Base-by-base conservation (phyloP, 2,329 filamentous ascomycete genomes). In the Penicillium paneum region DNA sequence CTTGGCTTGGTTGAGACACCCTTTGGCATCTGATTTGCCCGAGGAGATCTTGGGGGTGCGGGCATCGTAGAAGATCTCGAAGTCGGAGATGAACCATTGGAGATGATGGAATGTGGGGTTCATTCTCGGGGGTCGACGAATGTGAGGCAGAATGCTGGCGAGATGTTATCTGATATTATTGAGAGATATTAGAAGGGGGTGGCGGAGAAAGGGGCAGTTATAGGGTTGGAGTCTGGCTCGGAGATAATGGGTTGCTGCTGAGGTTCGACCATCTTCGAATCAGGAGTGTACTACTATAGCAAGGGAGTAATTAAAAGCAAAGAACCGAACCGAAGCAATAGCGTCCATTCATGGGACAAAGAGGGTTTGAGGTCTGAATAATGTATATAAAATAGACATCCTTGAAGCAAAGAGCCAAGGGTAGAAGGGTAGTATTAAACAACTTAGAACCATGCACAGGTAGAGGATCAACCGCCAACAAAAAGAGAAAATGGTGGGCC, bases 341-440 rank as follows among this genome's bases (percentile, higher is more conserved):
- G 8, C n/a, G 8, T 49, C 13, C 35, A n/a, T 28, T 40, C 24
- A 35, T 21, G 11, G n/a, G 12, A 17, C 13, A 28, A 11, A 12
- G 12, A 7, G n/a, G 3, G 6, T 46, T 28, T 13, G 5, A 2
- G 15, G 15, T 13, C 8, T 38, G 38, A 28, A 50, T 34, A 31
- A 42, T 43, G n/a, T 36, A 52, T 50, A 34, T 1, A 38, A 31
- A 53, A 50, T 54, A 36, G 15, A 57, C 15, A 42, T 32, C 46
- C 38, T 49, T 44, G 19, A 19, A 50, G 36, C 51, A 35, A 47
- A 49, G 44, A 41, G 40, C 43, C 36, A 48, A 46, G 46, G 52
- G n/a, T 31, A 55, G 31, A 54, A 56, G 32, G 49, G 63, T 57
- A 64, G 42, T 64, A 65, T 65, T 65, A 65, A 64, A 65, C 60